Base-by-base conservation (phyloP, 2,329 filamentous ascomycete species). In the Talaromyces albobiverticillius region DNA sequence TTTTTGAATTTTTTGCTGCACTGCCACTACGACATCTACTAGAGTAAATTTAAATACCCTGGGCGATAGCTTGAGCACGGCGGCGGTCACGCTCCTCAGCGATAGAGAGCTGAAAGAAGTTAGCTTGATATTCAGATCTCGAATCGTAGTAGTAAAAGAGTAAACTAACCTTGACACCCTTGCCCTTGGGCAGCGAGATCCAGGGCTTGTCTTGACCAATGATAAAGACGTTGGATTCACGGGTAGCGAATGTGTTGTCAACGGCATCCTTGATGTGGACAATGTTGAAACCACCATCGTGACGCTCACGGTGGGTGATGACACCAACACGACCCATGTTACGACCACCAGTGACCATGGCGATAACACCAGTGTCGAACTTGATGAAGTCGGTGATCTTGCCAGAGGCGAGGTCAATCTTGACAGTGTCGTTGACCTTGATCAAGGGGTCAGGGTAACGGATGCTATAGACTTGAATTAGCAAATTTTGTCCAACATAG, bases 291-390 rank as follows among this genome's bases (percentile, higher is more conserved):
- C 94, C 94, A 85, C 94, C 94, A 71, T 99, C 94, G 86, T 99
- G 94, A 72, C 94, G 90, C 86, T 99, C 94, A 84, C 94, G 93
- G 87, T 99, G 92, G 72, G 94, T 97, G 83, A 99, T 95, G 78
- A 97, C 93, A 89, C 94, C 94, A 74, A 99, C 93, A 93, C 94
- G 94, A 78, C 94, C 94, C 93, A 97, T 99, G 90, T 99, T 99
- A 77, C 93, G 94, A 87, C 94, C 94, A 87, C 94, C 94, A 69
- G 94, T 99, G 74, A 88, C 89, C 93, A 99, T 99, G 79, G 89
- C 91, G 70, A 99, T 91, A 76, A 90, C 88, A 80, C 93, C 94
- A 74, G 92, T 96, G 79, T 99, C 94, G 82, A 99, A 99, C 81
- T 88, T 89, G 85, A 97, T 91, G 82, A 89, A 97, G 81, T 99